These are phyloP conservation scores for Leccinum boreale DNA, from an alignment of 768 basidiomycete genomes.

Conservation along the genomic window DNA sequence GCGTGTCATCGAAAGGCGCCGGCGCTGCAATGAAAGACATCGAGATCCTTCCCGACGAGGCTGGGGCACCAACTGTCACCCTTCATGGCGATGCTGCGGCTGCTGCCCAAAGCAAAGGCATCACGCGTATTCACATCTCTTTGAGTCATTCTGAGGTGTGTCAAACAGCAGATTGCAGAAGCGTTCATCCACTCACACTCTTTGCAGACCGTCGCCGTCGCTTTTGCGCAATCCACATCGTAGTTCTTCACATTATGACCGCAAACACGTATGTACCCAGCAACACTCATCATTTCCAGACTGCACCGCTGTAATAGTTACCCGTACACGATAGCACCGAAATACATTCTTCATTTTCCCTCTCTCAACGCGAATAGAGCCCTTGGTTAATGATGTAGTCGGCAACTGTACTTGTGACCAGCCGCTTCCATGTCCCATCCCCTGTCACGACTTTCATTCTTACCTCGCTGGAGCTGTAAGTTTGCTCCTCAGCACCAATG, in stretches of 20 bases:
- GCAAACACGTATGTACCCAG: background rate
- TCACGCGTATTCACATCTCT: conserved; percentile 75
- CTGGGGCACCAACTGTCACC: conserved; percentile 75
- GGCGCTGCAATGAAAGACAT: conserved; percentile 96
- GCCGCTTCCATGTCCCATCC: conserved; percentile 40
- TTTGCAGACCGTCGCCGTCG: conserved; percentile 73
- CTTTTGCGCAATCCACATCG: conserved; percentile 74
- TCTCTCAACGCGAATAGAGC: conserved; percentile 37
- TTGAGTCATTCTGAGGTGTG: conserved; percentile 90
- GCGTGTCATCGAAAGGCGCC: conserved; percentile 86
- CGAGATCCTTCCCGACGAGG: conserved; percentile 79
- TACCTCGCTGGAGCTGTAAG: conserved; percentile 69
- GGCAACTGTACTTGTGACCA: conserved; percentile 46
- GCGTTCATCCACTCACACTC: conserved; percentile 16
- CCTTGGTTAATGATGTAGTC: conserved; percentile 48
- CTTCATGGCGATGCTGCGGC: conserved; percentile 78
- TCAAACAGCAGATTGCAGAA: conserved; percentile 13
- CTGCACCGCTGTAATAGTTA: background rate
- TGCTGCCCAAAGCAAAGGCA: conserved; percentile 68
- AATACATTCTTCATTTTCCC: conserved; percentile 11
- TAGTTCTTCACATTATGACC: conserved; percentile 4
- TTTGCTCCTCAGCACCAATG: conserved; percentile 53
- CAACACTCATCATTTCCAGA: background rate
- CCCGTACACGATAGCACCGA: conserved; percentile 1
- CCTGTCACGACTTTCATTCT: conserved; percentile 33